A percentile compares a stretch with the other conserved stretches of the same genome.
phyloP scores from a whole-genome alignment of 1,284 basidiomycete genomes.

The Jaminaea rosea region DNA sequence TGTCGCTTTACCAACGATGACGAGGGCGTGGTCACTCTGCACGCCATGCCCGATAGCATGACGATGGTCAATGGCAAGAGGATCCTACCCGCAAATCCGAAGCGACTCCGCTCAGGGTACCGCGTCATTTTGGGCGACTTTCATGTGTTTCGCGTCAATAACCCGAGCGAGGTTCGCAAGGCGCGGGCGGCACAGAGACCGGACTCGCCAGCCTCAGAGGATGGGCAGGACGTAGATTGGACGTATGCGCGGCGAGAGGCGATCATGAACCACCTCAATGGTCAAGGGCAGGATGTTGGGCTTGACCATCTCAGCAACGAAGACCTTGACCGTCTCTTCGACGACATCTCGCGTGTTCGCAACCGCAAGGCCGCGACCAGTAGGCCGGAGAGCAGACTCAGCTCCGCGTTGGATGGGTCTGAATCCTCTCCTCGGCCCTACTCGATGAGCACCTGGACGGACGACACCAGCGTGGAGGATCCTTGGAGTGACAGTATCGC shows the following conservation, averaged over 20 bases:
- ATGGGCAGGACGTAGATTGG: constrained; percentile 31
- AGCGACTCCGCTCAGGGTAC: constrained; percentile 69
- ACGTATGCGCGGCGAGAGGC: constrained; percentile 38
- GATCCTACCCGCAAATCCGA: constrained; percentile 25
- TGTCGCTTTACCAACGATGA: constrained; percentile 81
- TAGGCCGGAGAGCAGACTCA: constrained; percentile 33
- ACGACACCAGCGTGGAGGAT: constrained; percentile 38
- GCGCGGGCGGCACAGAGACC: constrained; percentile 26
- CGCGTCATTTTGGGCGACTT: constrained; percentile 94
- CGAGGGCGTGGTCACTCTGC: constrained; percentile 73
- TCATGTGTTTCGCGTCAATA: constrained; percentile 93
- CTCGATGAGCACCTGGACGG: constrained; percentile 34
- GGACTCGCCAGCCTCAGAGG: constrained; percentile 34
- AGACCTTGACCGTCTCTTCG: constrained; percentile 41
- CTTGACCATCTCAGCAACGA: constrained; percentile 40
- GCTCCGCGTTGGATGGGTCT: constrained; percentile 37
- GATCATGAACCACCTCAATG: constrained; percentile 32
- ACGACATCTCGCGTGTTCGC: constrained; percentile 34
- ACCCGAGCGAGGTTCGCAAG: constrained; percentile 35
- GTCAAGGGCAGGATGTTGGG: constrained; percentile 36
- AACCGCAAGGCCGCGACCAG: constrained; percentile 35
- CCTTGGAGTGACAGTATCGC: constrained; percentile 26
- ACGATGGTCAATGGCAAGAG: constrained; percentile 79
- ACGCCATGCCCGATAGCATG: constrained; percentile 66
- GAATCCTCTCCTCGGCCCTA: constrained; percentile 29